Percentiles rank a stretch among this genome's conserved stretches.
Evolutionary conservation across 1,284 basidiomycete genomes (phyloP).

Genomic region (Moniliophthora roreri): DNA sequence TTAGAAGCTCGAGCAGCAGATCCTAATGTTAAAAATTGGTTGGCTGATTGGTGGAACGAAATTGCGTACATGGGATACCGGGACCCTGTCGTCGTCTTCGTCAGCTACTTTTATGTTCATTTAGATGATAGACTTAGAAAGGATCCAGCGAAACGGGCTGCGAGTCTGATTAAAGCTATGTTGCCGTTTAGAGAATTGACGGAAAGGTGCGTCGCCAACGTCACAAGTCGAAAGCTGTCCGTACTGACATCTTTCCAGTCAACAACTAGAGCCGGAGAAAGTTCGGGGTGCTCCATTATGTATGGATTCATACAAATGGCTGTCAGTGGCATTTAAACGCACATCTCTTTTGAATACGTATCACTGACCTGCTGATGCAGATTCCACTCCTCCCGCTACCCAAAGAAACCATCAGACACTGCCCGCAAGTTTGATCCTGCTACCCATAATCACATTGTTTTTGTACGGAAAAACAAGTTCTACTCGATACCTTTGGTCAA

Average conservation of each 20-base stretch:
- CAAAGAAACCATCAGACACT: conserved; percentile 81
- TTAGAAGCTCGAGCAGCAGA: conserved; percentile 38
- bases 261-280: conserved; percentile 88
- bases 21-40: conserved; percentile 76
- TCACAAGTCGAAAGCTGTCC: neutral
- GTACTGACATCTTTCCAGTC: conserved; percentile 38
- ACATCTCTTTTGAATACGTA: neutral
- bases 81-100: conserved; percentile 91
- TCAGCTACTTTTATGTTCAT: conserved; percentile 96
- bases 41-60: conserved; percentile 98
- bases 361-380: conserved; percentile 30
- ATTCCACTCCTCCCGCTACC: conserved; percentile 91
- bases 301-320: conserved; percentile 95
- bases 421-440: conserved; percentile 80
- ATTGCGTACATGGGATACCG: conserved; percentile 84
- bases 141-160: conserved; percentile 69
- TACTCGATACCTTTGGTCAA: conserved; percentile 76
- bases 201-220: conserved; percentile 63
- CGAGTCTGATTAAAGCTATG: conserved; percentile 80
- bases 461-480: conserved; percentile 91
- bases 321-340: conserved; percentile 48
- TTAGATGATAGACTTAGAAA: conserved; percentile 62
- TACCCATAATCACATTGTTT: conserved; percentile 86
- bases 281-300: conserved; percentile 82
- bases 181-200: conserved; percentile 81